Evolutionary conservation across 2,329 filamentous ascomycete genomes (phyloP).

Genomic region (Alternaria gansuensis): DNA sequence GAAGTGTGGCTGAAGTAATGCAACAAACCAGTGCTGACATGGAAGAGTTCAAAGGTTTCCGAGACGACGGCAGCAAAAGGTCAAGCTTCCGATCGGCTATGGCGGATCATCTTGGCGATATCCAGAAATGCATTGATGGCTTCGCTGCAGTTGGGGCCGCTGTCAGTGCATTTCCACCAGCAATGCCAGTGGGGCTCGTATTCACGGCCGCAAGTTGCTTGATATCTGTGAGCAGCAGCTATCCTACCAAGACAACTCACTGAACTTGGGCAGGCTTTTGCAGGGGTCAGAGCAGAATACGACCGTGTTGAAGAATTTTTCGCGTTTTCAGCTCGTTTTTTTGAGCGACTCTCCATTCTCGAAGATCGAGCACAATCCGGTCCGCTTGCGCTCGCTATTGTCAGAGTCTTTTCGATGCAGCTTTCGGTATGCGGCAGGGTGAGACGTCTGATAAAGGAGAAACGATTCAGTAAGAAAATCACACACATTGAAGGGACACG

Average conservation of each 20-base stretch:
- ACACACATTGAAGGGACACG: too few species aligned
- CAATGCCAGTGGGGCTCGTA: constrained; percentile 29
- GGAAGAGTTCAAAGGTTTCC: background rate
- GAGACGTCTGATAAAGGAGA: constrained; percentile 1
- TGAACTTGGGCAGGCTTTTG: constrained; percentile 37
- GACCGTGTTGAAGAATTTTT: constrained; percentile 55
- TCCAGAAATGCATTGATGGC: constrained; percentile 28
- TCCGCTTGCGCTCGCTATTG: constrained; percentile 1
- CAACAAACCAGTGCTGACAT: background rate
- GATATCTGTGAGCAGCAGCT: constrained; percentile 8
- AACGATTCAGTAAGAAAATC: constrained; percentile 7
- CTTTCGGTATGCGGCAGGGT: constrained; percentile 8
- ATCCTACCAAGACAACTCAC: too few species aligned
- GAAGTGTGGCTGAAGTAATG: constrained; percentile 15
- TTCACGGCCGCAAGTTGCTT: constrained; percentile 25
- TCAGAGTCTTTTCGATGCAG: constrained; percentile 7
- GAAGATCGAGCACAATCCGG: constrained; percentile 38
- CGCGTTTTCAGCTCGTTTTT: constrained; percentile 52
- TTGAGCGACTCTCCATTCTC: constrained; percentile 48
- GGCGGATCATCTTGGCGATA: constrained; percentile 23
- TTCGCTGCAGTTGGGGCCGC: constrained; percentile 23
- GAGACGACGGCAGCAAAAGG: background rate
- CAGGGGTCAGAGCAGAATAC: constrained; percentile 51
- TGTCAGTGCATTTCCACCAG: constrained; percentile 31
- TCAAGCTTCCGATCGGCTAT: constrained; percentile 5